Evolutionary conservation across 352 stramenopile genomes (phyloP).

Genomic region (Globisporangium camurandrum): DNA sequence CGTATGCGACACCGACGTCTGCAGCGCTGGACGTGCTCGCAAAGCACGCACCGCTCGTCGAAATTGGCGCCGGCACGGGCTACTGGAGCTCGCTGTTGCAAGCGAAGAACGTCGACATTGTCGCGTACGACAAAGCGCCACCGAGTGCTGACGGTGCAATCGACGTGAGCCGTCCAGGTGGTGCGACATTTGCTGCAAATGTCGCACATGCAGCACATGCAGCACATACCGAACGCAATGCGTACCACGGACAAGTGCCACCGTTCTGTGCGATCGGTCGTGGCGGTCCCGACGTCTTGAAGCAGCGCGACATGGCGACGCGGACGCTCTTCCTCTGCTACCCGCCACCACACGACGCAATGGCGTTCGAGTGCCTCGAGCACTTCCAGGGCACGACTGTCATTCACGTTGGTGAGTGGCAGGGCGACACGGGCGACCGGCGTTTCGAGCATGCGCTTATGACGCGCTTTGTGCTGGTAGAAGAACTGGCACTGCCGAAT

Average conservation of each 20-base stretch:
- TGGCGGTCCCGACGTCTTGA: slow-evolving; percentile 50
- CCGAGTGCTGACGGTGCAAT: slow-evolving; percentile 17
- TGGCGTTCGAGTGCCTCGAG: slow-evolving; percentile 48
- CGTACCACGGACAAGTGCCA: slow-evolving; percentile 57
- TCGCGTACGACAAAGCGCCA: slow-evolving; percentile 54
- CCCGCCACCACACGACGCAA: slow-evolving; percentile 50
- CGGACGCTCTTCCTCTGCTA: slow-evolving; percentile 68
- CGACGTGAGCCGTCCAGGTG: slow-evolving; percentile 9
- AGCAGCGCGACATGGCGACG: slow-evolving; percentile 22
- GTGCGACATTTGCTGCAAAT: not conserved
- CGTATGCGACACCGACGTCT: slow-evolving; percentile 56
- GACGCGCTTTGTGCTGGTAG: slow-evolving; percentile 37
- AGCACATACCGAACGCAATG: slow-evolving; percentile 23
- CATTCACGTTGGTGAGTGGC: slow-evolving; percentile 72
- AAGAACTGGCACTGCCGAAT: slow-evolving; percentile 58
- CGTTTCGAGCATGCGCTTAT: slow-evolving; percentile 59
- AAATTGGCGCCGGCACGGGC: slow-evolving; percentile 86
- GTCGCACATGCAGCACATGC: slow-evolving; percentile 11
- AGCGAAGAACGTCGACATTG: slow-evolving; percentile 57
- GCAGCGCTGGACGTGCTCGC: slow-evolving; percentile 41
- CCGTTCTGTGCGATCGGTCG: slow-evolving; percentile 51
- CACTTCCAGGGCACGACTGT: slow-evolving; percentile 59
- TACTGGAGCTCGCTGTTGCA: slow-evolving; percentile 85
- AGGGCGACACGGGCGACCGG: slow-evolving; percentile 64
- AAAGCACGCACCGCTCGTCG: slow-evolving; percentile 62